Evolutionary conservation across 345 rosid species (phyloP).

Genomic region (Hevea brasiliensis): DNA sequence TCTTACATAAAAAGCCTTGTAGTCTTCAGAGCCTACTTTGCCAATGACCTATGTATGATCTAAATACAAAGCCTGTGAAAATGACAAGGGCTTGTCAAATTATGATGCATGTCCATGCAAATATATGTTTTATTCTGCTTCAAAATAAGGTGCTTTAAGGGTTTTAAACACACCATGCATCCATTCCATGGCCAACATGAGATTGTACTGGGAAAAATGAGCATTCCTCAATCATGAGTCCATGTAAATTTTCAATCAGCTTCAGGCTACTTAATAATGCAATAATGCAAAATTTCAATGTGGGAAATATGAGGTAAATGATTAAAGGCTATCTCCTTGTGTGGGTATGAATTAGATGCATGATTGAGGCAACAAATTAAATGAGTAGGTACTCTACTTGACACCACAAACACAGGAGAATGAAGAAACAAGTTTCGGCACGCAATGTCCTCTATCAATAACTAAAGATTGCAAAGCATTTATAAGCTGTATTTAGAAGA

Average conservation of each 20-base stretch:
- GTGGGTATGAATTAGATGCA: not conserved
- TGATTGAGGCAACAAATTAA: not conserved
- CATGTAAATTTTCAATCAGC: not conserved
- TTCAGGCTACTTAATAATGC: not conserved
- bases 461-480: conserved; percentile 3
- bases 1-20: not conserved
- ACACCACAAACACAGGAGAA: not conserved
- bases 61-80: not conserved
- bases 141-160: not conserved
- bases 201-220: not conserved
- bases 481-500: not conserved
- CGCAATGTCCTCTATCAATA: not conserved
- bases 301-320: not conserved
- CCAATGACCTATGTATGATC: not conserved
- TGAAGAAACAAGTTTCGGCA: not conserved
- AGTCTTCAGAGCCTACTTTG: not conserved
- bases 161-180: too few relatives aligned
- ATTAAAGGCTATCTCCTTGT: not conserved
- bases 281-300: not conserved
- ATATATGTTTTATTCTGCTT: too few relatives aligned
- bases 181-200: too few relatives aligned
- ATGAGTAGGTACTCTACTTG: not conserved
- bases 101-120: too few relatives aligned
- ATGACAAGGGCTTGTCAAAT: not conserved
- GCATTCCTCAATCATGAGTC: too few relatives aligned